Percentiles rank a stretch among this genome's conserved stretches.
Conservation (phyloP, 164 flowering plant species). For the Malania oleifera region DNA sequence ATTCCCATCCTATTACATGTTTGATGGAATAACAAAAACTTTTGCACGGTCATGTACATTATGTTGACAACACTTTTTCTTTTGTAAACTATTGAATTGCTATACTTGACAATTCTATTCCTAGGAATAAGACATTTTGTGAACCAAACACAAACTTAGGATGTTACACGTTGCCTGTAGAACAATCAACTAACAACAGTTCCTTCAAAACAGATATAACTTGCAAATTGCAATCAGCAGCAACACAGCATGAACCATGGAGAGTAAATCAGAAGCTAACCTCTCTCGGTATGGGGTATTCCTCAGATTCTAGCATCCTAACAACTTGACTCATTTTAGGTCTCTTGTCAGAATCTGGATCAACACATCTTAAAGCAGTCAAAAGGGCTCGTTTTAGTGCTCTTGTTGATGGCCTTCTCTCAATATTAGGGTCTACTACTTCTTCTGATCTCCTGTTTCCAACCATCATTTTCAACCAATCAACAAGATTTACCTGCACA, state of each 20-base stretch:
- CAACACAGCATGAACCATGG: background rate
- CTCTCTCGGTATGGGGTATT: constrained; percentile 74
- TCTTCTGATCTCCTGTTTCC: constrained; percentile 71
- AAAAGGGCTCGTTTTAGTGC: constrained; percentile 64
- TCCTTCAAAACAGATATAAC: too few species aligned
- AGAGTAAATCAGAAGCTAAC: constrained; percentile 27
- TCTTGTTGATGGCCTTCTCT: constrained; percentile 60
- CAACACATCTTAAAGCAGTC: constrained; percentile 74
- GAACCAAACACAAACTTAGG: too few species aligned
- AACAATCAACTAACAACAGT: too few species aligned
- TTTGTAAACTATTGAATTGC: too few species aligned
- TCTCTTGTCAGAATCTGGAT: constrained; percentile 71
- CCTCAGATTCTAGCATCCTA: constrained; percentile 78
- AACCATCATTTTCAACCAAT: constrained; percentile 86
- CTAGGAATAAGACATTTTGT: too few species aligned
- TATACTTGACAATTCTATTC: too few species aligned
- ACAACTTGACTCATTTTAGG: constrained; percentile 82
- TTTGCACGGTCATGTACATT: too few species aligned
- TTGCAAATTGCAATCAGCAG: background rate
- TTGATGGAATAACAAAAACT: too few species aligned
- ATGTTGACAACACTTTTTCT: too few species aligned
- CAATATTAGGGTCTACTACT: constrained; percentile 72
- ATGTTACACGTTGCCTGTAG: too few species aligned
- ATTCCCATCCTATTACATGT: too few species aligned
- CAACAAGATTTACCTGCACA: constrained; percentile 68